Percentiles rank a stretch among this genome's conserved stretches.
Conservation (phyloP, 108 stramenopile genomes). For the Cyclotella cryptica region DNA sequence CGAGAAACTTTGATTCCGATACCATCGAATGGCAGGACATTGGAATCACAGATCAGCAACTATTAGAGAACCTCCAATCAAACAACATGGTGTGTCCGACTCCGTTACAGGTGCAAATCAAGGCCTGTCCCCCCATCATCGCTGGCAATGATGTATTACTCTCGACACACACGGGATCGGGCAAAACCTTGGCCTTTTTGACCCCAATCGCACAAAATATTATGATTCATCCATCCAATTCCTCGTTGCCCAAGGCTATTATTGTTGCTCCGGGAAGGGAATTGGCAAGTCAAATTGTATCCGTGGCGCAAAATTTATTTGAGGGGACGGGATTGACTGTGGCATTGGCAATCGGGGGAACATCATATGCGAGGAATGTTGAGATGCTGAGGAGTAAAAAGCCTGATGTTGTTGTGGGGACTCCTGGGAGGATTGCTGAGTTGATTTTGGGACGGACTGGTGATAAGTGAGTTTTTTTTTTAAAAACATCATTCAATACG, state of each 20-base stretch:
- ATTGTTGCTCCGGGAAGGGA: slow-evolving; percentile 89
- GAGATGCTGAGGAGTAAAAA: slow-evolving; percentile 79
- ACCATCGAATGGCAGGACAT: slow-evolving; percentile 65
- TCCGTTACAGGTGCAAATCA: slow-evolving; percentile 79
- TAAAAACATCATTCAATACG: not conserved
- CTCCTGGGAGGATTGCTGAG: slow-evolving; percentile 89
- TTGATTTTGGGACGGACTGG: slow-evolving; percentile 80
- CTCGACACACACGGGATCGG: slow-evolving; percentile 86
- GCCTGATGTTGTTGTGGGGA: slow-evolving; percentile 85
- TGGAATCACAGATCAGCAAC: slow-evolving; percentile 63
- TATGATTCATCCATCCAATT: slow-evolving; percentile 35
- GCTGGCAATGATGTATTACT: slow-evolving; percentile 75
- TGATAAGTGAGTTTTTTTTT: slow-evolving; percentile 54
- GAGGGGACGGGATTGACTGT: slow-evolving; percentile 67
- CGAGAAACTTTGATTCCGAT: not conserved
- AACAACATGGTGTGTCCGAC: slow-evolving; percentile 61
- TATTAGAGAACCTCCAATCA: slow-evolving; percentile 54
- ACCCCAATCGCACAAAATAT: slow-evolving; percentile 73
- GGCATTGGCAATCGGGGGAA: slow-evolving; percentile 86
- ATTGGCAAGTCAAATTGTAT: slow-evolving; percentile 85
- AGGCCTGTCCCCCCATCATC: slow-evolving; percentile 69
- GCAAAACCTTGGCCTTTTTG: slow-evolving; percentile 88
- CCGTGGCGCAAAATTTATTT: slow-evolving; percentile 71
- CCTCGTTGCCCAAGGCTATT: slow-evolving; percentile 55
- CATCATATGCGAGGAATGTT: slow-evolving; percentile 71